Base-by-base conservation (phyloP, 352 stramenopile genomes). In the Phytophthora megakarya region DNA sequence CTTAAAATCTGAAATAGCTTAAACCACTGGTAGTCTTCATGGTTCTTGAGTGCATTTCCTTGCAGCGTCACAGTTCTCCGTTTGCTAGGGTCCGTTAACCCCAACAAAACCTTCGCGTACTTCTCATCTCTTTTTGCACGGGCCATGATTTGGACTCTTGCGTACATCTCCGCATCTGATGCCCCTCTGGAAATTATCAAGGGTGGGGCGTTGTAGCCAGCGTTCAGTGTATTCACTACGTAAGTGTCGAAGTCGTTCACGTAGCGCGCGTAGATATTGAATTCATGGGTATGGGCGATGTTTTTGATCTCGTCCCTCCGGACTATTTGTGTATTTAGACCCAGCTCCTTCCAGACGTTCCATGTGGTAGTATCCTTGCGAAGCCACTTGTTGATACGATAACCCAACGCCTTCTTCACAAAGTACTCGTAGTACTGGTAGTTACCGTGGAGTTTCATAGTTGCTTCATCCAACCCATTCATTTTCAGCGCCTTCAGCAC, bases 351-450 rank as follows among this genome's bases (percentile, higher is more conserved):
- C 30, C 47, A 54, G 11, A 19, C 47, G 26, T 33, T 11, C 4
- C 19, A 54, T 15, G 47, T 35, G 5, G 28, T 43, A 5, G 21
- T 32, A 16, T 30, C 47, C 6, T 42, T 32, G 9, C 18, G 12
- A 19, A 53, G 47, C 47, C 47, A 54, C 28, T 32, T 21, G 32
- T 33, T 54, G 6, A 19, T 15, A 3, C 11, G 13, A 23, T 44
- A 54, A 3, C 33, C 47, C 16, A 43, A 21, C 32, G 32, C 21
- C 11, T 43, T 44, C 15, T 43, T 43, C 3, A 15, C 19, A 54
- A 54, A 54, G n/a, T 22, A 43, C n/a, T 28, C 11, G 4, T 43
- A 54, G 30, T 54, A 32, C 30, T 43, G 32, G 30, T 54, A 54
- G 30, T 33, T 54, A 7, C 43, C 43, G 26, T 54, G 10, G 18